Percentiles rank a stretch among this genome's conserved stretches.
phyloP scores from a whole-genome alignment of 2,329 filamentous ascomycete genomes.

The Ceratocystis lukuohia region DNA sequence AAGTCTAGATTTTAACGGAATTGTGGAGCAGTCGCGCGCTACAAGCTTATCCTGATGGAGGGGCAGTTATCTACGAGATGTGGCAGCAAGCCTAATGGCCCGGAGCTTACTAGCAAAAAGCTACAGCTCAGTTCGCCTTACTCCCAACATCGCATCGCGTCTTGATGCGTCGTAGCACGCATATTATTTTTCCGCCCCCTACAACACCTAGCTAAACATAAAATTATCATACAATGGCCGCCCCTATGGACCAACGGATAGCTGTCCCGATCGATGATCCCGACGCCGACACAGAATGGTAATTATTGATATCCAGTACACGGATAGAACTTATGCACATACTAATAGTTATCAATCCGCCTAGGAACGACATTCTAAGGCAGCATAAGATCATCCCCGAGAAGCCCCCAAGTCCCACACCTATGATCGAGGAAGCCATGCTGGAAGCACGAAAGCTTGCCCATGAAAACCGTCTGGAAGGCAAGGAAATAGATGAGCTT shows the following conservation, averaged over 20 bases:
- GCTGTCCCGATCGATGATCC: conserved; percentile 84
- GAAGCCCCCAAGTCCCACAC: conserved; percentile 87
- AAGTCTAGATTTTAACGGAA: neutral
- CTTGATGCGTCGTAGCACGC: neutral
- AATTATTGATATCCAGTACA: conserved; percentile 23
- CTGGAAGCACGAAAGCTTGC: conserved; percentile 69
- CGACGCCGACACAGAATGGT: conserved; percentile 98
- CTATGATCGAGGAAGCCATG: conserved; percentile 90
- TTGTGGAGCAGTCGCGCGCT: neutral
- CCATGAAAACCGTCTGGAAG: conserved; percentile 83
- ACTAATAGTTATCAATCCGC: neutral
- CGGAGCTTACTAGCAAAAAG: neutral
- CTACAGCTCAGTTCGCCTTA: neutral
- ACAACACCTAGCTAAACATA: neutral
- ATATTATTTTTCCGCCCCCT: neutral
- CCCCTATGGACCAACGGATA: conserved; percentile 49
- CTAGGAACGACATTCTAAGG: conserved; percentile 93
- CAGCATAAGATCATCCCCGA: conserved; percentile 97
- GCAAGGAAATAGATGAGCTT: conserved; percentile 87
- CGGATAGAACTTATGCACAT: neutral
- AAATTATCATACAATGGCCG: conserved; percentile 37
- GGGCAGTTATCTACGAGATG: conserved; percentile 5
- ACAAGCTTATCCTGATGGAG: neutral
- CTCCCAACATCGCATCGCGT: neutral
- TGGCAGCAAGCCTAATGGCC: neutral